Percentiles rank a stretch among this genome's conserved stretches.
These are phyloP conservation scores for Nannizziopsis arthrosporioides DNA, from an alignment of 2,329 filamentous ascomycete genomes.

Conservation along the genomic window DNA sequence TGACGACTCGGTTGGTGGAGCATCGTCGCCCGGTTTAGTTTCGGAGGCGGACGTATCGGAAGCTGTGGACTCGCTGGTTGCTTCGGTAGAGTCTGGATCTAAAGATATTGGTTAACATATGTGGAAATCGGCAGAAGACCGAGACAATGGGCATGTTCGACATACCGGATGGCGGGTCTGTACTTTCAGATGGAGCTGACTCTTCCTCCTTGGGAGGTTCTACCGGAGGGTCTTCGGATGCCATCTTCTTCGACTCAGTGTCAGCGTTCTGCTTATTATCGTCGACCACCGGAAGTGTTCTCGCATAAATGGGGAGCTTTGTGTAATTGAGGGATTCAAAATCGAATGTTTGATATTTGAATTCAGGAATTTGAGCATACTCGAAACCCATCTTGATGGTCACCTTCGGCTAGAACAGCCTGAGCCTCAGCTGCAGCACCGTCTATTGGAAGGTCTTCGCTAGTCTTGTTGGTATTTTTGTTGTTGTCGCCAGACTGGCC, in stretches of 20 bases:
- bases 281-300: constrained; percentile 24
- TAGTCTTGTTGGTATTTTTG: constrained; percentile 18
- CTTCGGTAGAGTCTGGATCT: constrained; percentile 4
- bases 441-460: constrained; percentile 22
- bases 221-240: constrained; percentile 16
- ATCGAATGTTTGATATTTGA: constrained; percentile 35
- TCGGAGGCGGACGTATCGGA: neutral
- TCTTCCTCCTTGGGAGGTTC: constrained; percentile 7
- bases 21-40: neutral
- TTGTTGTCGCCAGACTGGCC: constrained; percentile 16
- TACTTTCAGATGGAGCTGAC: constrained; percentile 1
- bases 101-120: neutral
- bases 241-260: constrained; percentile 22
- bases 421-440: constrained; percentile 23
- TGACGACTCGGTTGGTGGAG: neutral
- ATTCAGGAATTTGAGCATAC: constrained; percentile 36
- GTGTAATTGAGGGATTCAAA: constrained; percentile 28
- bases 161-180: constrained; percentile 11
- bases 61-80: neutral
- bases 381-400: constrained; percentile 21
- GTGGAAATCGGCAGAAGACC: neutral
- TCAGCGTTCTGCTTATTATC: constrained; percentile 30
- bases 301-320: constrained; percentile 27
- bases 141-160: neutral
- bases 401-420: constrained; percentile 28